These are phyloP conservation scores for Warburgia ugandensis DNA, from an alignment of 164 flowering plant genomes.

Conservation along the genomic window DNA sequence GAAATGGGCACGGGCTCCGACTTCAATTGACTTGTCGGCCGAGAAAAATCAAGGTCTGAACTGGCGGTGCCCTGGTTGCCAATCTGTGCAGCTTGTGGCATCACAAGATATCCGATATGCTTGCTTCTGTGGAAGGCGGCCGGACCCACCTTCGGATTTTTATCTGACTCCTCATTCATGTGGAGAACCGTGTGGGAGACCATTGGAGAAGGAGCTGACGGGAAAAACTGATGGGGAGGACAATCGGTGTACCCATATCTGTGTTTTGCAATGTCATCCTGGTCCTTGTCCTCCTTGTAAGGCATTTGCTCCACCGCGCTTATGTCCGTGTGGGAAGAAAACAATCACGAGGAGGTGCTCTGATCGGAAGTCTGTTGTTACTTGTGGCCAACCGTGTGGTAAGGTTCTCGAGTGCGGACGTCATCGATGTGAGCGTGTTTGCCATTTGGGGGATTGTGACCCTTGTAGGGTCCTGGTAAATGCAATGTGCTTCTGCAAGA, in stretches of 20 bases:
- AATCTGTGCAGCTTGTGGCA: constrained; percentile 64
- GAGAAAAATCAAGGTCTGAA: constrained; percentile 77
- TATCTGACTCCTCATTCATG: constrained; percentile 96
- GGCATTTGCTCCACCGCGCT: constrained; percentile 78
- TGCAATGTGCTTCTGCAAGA: constrained; percentile 84
- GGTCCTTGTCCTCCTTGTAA: constrained; percentile 99
- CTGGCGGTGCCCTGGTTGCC: constrained; percentile 99
- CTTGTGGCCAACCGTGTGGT: constrained; percentile 77
- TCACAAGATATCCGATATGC: constrained; percentile 68
- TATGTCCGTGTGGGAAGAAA: constrained; percentile 88
- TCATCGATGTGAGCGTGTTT: constrained; percentile 56
- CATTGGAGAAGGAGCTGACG: constrained; percentile 40
- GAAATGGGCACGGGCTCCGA: constrained; percentile 97
- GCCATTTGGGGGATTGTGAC: constrained; percentile 82
- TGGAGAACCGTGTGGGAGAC: constrained; percentile 92
- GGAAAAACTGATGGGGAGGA: constrained; percentile 25
- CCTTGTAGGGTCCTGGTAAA: constrained; percentile 49
- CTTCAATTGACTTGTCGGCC: constrained; percentile 60
- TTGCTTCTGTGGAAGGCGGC: constrained; percentile 86
- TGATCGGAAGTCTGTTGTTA: constrained; percentile 50
- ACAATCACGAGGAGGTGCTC: constrained; percentile 68
- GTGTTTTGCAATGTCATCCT: constrained; percentile 96
- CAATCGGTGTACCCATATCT: constrained; percentile 72
- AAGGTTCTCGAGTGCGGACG: constrained; percentile 80
- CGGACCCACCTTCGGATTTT: constrained; percentile 78